phyloP scores from a whole-genome alignment of 1,284 basidiomycete species.

The Moesziomyces parantarcticus region DNA sequence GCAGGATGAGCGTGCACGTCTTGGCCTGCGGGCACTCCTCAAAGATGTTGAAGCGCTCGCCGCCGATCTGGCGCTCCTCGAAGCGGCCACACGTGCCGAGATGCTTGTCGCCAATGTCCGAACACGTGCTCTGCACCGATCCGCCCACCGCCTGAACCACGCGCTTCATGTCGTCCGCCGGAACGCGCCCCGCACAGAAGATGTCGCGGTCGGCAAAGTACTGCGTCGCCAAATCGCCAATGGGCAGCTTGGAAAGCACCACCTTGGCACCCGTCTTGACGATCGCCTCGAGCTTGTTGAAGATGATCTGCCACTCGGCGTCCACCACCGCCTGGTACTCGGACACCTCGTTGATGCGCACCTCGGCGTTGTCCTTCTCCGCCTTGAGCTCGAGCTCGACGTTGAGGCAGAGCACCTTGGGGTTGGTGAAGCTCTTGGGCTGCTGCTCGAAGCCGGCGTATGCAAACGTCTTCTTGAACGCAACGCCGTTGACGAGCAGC shows the following conservation, averaged over 20 bases:
- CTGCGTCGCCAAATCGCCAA: constrained; percentile 97
- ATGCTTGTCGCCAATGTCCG: constrained; percentile 89
- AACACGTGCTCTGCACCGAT: constrained; percentile 91
- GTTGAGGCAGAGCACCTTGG: constrained; percentile 92
- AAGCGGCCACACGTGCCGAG: constrained; percentile 91
- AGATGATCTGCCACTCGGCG: constrained; percentile 99
- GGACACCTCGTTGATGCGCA: constrained; percentile 89
- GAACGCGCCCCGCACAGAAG: constrained; percentile 97
- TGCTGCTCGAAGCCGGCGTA: constrained; percentile 99
- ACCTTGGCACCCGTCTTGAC: constrained; percentile 97
- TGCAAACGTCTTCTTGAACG: constrained; percentile 99
- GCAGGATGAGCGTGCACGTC: constrained; percentile 94
- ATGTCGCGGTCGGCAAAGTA: constrained; percentile 99
- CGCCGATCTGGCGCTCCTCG: constrained; percentile 95
- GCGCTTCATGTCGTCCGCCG: constrained; percentile 87
- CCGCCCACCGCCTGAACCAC: constrained; percentile 97
- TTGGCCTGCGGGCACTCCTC: constrained; percentile 93
- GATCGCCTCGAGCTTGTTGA: constrained; percentile 94
- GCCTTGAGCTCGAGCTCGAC: constrained; percentile 99
- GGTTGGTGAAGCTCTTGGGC: constrained; percentile 90
- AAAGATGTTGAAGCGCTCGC: constrained; percentile 97
- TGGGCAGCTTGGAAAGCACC: constrained; percentile 96
- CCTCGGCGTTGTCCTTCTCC: constrained; percentile 99
- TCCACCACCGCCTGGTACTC: constrained; percentile 97
- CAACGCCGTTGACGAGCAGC: constrained; percentile 83